A percentile compares a stretch with the other conserved stretches of the same genome.
These are phyloP conservation scores for Hymenoscyphus repandus DNA, from an alignment of 2,329 filamentous ascomycete species.

Conservation along the genomic window DNA sequence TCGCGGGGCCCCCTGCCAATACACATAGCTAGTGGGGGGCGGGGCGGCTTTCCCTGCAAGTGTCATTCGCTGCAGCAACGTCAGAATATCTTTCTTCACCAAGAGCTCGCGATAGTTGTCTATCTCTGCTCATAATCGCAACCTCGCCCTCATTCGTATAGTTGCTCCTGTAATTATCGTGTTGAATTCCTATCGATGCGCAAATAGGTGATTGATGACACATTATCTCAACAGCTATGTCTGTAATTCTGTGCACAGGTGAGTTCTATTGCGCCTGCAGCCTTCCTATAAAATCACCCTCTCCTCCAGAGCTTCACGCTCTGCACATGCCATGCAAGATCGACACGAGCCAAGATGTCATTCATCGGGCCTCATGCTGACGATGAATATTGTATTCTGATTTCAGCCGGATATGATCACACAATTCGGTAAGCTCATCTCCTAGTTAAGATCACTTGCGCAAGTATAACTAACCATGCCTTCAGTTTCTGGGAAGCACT, in stretches of 20 bases:
- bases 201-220: too few relatives aligned
- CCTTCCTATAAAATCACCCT: too few relatives aligned
- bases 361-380: constrained; percentile 23
- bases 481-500: constrained; percentile 94
- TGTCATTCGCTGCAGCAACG: neutral
- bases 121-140: too few relatives aligned
- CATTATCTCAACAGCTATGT: too few relatives aligned
- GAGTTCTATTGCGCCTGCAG: neutral
- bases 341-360: constrained; percentile 5
- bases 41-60: neutral
- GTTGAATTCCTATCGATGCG: neutral
- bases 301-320: too few relatives aligned
- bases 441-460: constrained; percentile 1
- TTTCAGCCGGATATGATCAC: constrained; percentile 65
- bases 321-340: neutral
- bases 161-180: neutral
- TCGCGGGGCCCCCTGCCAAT: too few relatives aligned
- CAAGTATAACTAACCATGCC: constrained; percentile 3
- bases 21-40: too few relatives aligned
- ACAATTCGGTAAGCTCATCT: constrained; percentile 56
- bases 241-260: constrained; percentile 27
- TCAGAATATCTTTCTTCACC: neutral
- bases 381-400: constrained; percentile 20
- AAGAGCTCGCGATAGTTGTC: neutral
- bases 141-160: too few relatives aligned